These are phyloP conservation scores for Musa schizocarpa DNA, from an alignment of 176 grass and related monocot species.

Conservation along the genomic window DNA sequence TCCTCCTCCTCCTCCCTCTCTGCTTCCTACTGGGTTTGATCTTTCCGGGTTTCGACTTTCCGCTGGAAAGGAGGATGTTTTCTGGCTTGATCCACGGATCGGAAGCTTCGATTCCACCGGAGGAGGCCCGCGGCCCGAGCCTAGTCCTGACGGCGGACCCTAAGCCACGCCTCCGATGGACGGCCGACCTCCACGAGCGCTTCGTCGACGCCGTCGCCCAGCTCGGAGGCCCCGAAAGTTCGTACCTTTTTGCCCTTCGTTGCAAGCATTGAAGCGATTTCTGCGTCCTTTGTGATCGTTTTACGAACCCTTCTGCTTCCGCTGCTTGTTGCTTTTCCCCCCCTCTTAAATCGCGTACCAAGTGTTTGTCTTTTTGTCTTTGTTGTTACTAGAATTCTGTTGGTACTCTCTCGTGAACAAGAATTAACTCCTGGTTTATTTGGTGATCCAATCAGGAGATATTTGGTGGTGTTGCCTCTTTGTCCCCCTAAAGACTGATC, in stretches of 20 bases:
- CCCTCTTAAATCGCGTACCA: background rate
- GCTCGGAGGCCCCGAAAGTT: slow-evolving; percentile 95
- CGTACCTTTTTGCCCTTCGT: slow-evolving; percentile 9
- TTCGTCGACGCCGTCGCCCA: slow-evolving; percentile 97
- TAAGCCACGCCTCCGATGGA: slow-evolving; percentile 89
- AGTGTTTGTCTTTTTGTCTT: background rate
- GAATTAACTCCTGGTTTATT: no score
- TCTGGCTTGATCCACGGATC: slow-evolving; percentile 3
- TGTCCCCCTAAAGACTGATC: no score
- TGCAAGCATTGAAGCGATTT: background rate
- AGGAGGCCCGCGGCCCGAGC: slow-evolving; percentile 41
- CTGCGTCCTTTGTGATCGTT: background rate
- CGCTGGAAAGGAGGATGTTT: background rate
- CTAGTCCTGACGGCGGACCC: slow-evolving; percentile 92
- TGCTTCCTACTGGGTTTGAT: background rate
- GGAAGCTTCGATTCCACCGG: slow-evolving; percentile 5
- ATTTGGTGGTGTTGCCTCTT: no score
- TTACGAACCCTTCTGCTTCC: background rate
- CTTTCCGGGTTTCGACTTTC: background rate
- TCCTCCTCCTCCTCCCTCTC: background rate
- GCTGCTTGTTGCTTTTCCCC: background rate
- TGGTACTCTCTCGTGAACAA: no score
- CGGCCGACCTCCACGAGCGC: slow-evolving; percentile 91
- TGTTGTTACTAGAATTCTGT: no score
- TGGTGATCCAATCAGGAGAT: no score